Base-by-base conservation (phyloP, 2,329 filamentous ascomycete genomes). In the Acrocalymma vagum region DNA sequence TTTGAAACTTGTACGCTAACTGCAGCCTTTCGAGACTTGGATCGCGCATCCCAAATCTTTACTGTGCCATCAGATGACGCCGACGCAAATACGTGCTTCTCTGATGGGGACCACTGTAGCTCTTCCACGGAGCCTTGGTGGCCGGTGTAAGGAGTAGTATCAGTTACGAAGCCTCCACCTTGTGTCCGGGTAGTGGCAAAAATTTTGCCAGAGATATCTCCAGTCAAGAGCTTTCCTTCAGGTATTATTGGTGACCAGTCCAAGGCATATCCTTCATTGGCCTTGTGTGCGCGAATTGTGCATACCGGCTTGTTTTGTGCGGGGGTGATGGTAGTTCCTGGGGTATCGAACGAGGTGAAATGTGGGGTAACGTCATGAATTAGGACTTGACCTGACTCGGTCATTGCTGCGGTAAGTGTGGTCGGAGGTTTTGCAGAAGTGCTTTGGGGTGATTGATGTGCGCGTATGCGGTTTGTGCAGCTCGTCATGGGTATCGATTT, bases 281-380 rank as follows among this genome's bases (percentile, higher is more conserved):
- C 77, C 74, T 92, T 93, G 81, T 99, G 94, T 58, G 93, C 90
- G 57, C 88, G 84, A 58, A 99, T 85, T 3, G 90, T 96, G 53
- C 82, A 88, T 34, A 95, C 73, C 22, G 94, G 91, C 74, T 95
- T 95, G 70, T 91, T 93, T 66, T 95, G 89, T 62, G 88, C 85
- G 2, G 90, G 79, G 6, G 88, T 85, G 53, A 97, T 83, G 52
- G 85, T 78, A 27, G 85, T 87, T 45, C 94, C 93, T 1, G 94
- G 94, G 43, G 83, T 88, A 68, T 97, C 93, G 70, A 99, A 96
- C 35, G 90, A 88, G 41, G 84, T 79, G 41, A 97, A 83, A 69
- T 97, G 90, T 3, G 90, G 87, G 3, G 91, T 94, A 34, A 99
- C 85, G 71, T 99, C 90, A 80, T 97, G 92, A 64, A 99, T 95